Conservation (phyloP, 768 basidiomycete species). For the Lactarius tabidus region DNA sequence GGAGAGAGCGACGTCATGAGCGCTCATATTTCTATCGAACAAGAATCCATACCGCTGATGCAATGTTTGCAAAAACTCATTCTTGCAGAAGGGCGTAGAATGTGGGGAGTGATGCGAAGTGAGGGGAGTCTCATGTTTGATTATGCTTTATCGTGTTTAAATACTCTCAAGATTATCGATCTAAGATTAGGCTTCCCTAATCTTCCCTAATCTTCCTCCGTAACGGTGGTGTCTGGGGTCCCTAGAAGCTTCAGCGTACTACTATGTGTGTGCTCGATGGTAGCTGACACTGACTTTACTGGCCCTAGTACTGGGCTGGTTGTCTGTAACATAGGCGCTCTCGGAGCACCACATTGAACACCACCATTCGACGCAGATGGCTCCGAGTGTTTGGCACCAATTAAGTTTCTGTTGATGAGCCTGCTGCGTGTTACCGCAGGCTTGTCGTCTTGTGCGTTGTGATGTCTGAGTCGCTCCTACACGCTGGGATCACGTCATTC, state of each 20-base stretch:
- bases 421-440: not conserved
- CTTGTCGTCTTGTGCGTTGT: not conserved
- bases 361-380: not conserved
- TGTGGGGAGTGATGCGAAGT: not conserved
- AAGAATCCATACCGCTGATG: conserved; percentile 41
- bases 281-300: not conserved
- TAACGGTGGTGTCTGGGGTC: no score
- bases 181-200: not conserved
- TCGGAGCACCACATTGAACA: not conserved
- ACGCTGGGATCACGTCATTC: not conserved
- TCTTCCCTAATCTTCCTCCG: not conserved
- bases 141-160: not conserved
- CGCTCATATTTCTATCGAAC: not conserved
- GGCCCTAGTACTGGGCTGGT: not conserved
- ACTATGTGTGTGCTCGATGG: no score
- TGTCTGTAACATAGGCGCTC: not conserved
- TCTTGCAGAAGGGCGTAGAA: not conserved
- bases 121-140: not conserved
- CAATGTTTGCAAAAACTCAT: conserved; percentile 59
- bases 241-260: not conserved
- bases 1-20: not conserved
- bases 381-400: not conserved
- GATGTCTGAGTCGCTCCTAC: not conserved
- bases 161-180: conserved; percentile 1
- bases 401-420: not conserved